Evolutionary conservation across 1,284 basidiomycete species (phyloP).

Genomic region (Puccinia novopanici): DNA sequence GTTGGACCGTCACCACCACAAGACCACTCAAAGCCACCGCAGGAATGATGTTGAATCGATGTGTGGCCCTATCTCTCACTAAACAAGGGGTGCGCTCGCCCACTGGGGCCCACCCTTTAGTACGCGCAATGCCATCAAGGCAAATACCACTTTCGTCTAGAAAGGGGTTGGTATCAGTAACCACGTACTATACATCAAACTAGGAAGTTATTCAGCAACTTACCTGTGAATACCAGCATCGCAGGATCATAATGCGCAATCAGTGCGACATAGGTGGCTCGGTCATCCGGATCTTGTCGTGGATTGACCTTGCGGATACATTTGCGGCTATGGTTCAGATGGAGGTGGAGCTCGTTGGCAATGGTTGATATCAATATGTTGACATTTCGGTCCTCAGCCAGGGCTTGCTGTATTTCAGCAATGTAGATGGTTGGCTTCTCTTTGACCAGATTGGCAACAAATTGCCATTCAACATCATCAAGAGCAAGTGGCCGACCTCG

Average conservation of each 20-base stretch:
- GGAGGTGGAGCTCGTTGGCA: neutral
- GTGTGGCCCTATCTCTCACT: neutral
- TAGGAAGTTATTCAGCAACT: neutral
- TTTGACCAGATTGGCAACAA: neutral
- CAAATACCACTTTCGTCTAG: conserved; percentile 7
- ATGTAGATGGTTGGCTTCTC: conserved; percentile 10
- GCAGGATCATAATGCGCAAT: neutral
- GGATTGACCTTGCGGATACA: neutral
- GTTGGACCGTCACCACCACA: neutral
- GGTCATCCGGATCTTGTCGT: neutral
- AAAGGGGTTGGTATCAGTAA: neutral
- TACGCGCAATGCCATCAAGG: neutral
- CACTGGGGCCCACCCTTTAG: neutral
- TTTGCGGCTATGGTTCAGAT: neutral
- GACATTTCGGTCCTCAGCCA: neutral
- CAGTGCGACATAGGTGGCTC: neutral
- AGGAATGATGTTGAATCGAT: neutral
- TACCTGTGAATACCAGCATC: neutral
- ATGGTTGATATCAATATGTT: neutral
- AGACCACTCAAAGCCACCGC: neutral
- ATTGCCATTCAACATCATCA: neutral
- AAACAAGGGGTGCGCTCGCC: neutral
- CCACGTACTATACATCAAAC: neutral
- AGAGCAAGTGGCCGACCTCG: neutral
- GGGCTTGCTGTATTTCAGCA: neutral